Conservation (phyloP, 169 alveolate species). For the Plasmodium gaboni region DNA sequence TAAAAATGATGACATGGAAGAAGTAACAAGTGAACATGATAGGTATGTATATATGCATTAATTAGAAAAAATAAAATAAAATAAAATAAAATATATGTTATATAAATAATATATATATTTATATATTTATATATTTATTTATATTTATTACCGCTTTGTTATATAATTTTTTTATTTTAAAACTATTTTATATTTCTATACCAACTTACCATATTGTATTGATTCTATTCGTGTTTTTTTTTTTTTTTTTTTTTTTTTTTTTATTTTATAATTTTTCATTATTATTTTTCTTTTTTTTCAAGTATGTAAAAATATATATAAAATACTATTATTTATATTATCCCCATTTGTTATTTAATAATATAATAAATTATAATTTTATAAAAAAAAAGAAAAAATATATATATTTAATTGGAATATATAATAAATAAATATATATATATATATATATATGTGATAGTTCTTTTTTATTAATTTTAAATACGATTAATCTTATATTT, state of each 20-base stretch:
- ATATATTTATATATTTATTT: too few relatives aligned
- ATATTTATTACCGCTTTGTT: neutral
- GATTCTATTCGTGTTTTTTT: neutral
- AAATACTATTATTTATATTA: too few relatives aligned
- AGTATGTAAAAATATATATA: neutral
- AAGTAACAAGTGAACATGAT: constrained; percentile 15
- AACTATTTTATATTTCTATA: neutral
- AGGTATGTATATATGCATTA: constrained; percentile 39
- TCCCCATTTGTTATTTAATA: too few relatives aligned
- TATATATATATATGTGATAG: too few relatives aligned
- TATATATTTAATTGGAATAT: too few relatives aligned
- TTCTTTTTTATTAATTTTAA: too few relatives aligned
- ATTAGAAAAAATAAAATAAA: neutral
- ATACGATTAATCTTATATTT: too few relatives aligned
- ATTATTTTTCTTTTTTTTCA: neutral
- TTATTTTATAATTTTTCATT: neutral
- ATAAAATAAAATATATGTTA: neutral
- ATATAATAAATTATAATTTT: too few relatives aligned
- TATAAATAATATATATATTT: neutral
- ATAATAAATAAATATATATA: too few relatives aligned
- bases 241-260: neutral
- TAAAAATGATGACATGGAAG: constrained; percentile 38
- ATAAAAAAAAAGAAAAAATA: too few relatives aligned
- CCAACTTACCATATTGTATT: neutral
- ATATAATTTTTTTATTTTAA: neutral